A percentile compares a stretch with the other conserved stretches of the same genome.
Evolutionary conservation across 805 yeast species (phyloP).

Genomic region (Komagataella phaffii): DNA sequence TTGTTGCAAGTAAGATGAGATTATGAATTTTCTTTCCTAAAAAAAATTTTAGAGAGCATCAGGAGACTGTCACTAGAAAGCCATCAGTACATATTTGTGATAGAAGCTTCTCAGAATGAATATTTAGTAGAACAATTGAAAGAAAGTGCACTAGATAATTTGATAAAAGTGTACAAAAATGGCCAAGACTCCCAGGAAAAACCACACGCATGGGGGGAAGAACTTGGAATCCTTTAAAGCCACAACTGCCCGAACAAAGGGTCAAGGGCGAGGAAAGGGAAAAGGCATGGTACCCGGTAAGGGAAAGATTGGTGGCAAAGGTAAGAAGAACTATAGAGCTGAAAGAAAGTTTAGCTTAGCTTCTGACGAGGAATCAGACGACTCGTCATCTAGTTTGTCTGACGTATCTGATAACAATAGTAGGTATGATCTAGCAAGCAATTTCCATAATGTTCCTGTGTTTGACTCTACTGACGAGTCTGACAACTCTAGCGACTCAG

Average conservation of each 20-base stretch:
- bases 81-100: neutral
- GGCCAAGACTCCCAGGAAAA: neutral
- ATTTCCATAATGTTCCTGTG: slow-evolving; percentile 1
- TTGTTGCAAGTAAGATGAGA: neutral
- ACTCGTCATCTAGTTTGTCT: slow-evolving; percentile 3
- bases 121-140: neutral
- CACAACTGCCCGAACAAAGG: neutral
- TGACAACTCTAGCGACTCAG: slow-evolving; percentile 10
- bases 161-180: neutral
- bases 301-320: neutral
- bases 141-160: neutral
- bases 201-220: neutral
- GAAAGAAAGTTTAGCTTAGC: slow-evolving; percentile 11
- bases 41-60: neutral
- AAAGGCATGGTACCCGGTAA: neutral
- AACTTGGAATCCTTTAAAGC: neutral
- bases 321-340: neutral
- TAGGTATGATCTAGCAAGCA: slow-evolving; percentile 6
- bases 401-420: slow-evolving; percentile 3
- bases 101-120: neutral
- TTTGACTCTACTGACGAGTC: slow-evolving; percentile 10
- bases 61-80: neutral
- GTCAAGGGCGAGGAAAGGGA: neutral
- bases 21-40: neutral
- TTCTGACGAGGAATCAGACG: slow-evolving; percentile 10